Evolutionary conservation across 2,329 filamentous ascomycete genomes (phyloP).

Genomic region (Penicillium olsonii): DNA sequence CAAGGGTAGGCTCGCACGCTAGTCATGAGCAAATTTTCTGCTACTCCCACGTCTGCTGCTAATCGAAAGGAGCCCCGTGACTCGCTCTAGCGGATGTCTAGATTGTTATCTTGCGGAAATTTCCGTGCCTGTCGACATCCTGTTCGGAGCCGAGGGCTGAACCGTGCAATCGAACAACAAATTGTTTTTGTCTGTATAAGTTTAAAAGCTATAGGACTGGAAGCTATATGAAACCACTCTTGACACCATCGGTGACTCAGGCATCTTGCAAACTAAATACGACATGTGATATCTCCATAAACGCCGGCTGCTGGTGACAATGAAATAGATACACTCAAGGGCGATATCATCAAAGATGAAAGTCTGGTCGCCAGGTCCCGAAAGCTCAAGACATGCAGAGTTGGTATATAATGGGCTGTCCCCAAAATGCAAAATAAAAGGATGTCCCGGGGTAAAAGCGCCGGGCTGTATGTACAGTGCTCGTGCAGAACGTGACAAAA

Average conservation of each 20-base stretch:
- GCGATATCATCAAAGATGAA: background rate
- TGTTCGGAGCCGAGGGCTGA: background rate
- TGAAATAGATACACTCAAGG: conserved; percentile 9
- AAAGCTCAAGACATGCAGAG: conserved; percentile 5
- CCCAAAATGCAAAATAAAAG: conserved; percentile 16
- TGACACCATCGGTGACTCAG: background rate
- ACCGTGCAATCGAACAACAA: too few species aligned
- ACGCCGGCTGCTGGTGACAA: conserved; percentile 10
- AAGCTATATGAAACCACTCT: background rate
- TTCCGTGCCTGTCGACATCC: background rate
- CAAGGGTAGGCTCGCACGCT: background rate
- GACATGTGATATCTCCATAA: conserved; percentile 12
- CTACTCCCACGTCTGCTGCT: background rate
- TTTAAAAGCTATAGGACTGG: background rate
- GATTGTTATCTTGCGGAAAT: background rate
- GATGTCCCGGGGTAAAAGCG: conserved; percentile 4
- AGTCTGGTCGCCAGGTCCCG: background rate
- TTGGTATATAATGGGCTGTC: conserved; percentile 18
- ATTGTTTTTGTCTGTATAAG: background rate
- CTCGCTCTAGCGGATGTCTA: background rate
- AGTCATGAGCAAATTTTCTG: background rate
- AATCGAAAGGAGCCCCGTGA: background rate
- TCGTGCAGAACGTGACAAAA: conserved; percentile 8
- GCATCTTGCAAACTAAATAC: conserved; percentile 1
- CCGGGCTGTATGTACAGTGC: conserved; percentile 27